Conservation (phyloP, 768 basidiomycete genomes). For the Serendipita indica region DNA sequence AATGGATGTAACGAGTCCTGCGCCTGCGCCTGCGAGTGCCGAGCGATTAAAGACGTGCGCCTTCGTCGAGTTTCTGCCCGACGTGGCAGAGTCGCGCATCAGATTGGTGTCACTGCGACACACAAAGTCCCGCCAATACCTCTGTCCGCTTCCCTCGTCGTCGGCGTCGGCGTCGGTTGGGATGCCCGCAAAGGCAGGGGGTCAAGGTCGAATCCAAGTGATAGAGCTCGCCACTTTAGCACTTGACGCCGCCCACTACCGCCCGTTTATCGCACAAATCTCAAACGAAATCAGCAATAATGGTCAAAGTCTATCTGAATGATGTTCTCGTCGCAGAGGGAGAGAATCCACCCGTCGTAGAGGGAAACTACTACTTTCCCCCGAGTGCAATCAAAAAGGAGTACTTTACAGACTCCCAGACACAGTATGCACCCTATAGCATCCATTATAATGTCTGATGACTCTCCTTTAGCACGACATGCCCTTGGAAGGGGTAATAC, state of each 20-base stretch:
- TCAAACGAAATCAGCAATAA: not conserved
- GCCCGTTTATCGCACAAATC: not conserved
- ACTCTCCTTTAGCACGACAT: conserved; percentile 29
- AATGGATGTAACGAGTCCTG: conserved; percentile 81
- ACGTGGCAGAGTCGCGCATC: conserved; percentile 19
- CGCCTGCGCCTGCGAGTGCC: conserved; percentile 69
- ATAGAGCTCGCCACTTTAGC: too few relatives aligned
- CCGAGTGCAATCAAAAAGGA: conserved; percentile 34
- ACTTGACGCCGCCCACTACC: not conserved
- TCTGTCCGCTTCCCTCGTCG: not conserved
- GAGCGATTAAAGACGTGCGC: conserved; percentile 17
- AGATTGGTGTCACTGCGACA: not conserved
- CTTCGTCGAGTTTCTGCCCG: too few relatives aligned
- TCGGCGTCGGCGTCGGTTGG: not conserved
- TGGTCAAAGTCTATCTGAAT: conserved; percentile 4
- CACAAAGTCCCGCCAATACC: not conserved
- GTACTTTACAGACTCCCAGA: conserved; percentile 36
- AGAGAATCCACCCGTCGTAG: conserved; percentile 8
- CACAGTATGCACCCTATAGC: conserved; percentile 26
- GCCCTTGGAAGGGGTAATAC: conserved; percentile 60
- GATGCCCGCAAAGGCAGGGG: not conserved
- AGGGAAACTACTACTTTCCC: conserved; percentile 60
- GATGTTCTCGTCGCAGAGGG: not conserved
- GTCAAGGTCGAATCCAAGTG: not conserved
- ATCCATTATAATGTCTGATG: conserved; percentile 9